phyloP scores from a whole-genome alignment of 2,329 filamentous ascomycete species.

The Colletotrichum sp. region DNA sequence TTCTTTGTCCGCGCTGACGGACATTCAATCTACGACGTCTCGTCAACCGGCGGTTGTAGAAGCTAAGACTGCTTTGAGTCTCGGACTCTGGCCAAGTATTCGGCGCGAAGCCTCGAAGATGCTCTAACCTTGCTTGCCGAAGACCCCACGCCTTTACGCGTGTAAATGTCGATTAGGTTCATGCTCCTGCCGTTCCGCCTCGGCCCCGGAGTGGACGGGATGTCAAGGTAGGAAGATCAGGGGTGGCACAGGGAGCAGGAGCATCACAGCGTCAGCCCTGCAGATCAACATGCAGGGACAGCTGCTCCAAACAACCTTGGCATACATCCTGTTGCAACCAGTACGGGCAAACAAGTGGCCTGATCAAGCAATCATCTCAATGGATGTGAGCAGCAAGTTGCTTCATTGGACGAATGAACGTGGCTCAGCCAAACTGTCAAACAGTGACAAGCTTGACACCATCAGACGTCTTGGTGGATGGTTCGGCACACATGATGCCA shows the following conservation, averaged over 20 bases:
- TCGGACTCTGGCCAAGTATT: not conserved
- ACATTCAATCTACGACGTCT: not conserved
- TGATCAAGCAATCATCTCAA: not conserved
- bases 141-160: not conserved
- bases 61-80: not conserved
- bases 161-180: not conserved
- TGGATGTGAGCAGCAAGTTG: not conserved
- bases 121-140: not conserved
- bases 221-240: not conserved
- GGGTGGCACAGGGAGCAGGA: not conserved
- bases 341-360: not conserved
- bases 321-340: not conserved
- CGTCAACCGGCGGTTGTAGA: not conserved
- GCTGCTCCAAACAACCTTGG: not conserved
- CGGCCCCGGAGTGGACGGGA: not conserved
- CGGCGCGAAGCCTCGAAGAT: not conserved
- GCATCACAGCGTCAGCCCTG: not conserved
- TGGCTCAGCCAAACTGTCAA: not conserved
- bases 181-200: not conserved
- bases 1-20: not conserved
- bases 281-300: not conserved
- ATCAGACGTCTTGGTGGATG: not conserved
- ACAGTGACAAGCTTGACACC: not conserved
- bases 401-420: not conserved
- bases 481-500: not conserved